Conservation (phyloP, 2,329 filamentous ascomycete genomes). For the Neoascochyta sp. region DNA sequence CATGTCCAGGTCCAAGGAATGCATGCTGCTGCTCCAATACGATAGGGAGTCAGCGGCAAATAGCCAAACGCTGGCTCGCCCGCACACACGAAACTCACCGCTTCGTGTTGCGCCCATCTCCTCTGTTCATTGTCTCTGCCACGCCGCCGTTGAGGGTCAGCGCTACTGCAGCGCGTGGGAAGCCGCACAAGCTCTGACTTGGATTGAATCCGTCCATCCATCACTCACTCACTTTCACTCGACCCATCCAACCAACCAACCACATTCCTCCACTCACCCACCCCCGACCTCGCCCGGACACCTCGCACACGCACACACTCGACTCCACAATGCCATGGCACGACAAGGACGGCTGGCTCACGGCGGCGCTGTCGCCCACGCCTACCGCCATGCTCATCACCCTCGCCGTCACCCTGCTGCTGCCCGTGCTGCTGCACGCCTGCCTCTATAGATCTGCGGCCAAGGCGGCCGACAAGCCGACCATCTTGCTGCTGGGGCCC, state of each 20-base stretch:
- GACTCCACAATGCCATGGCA: conserved; percentile 33
- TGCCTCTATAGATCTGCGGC: conserved; percentile 65
- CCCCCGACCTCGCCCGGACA: conserved; percentile 2
- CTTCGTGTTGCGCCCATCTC: conserved; percentile 9
- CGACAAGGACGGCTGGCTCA: conserved; percentile 44
- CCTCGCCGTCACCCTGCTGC: conserved; percentile 63
- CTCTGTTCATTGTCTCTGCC: too few species aligned
- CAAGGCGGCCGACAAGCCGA: conserved; percentile 63
- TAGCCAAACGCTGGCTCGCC: too few species aligned
- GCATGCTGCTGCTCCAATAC: too few species aligned
- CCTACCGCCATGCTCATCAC: conserved; percentile 61
- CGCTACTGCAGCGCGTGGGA: conserved; percentile 7
- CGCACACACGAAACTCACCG: conserved; percentile 9
- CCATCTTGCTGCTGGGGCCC: conserved; percentile 77
- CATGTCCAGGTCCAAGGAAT: too few species aligned
- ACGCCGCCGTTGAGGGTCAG: too few species aligned
- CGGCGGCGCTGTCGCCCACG: conserved; percentile 45
- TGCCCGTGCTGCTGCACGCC: conserved; percentile 74
- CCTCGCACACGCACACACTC: not conserved
- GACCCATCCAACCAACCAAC: too few species aligned
- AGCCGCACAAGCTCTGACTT: too few species aligned
- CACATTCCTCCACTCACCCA: too few species aligned
- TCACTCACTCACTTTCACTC: too few species aligned
- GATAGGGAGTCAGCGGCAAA: too few species aligned
- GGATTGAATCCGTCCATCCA: too few species aligned